These are phyloP conservation scores for Aureobasidium sp. DNA, from an alignment of 2,329 filamentous ascomycete genomes.

Conservation along the genomic window DNA sequence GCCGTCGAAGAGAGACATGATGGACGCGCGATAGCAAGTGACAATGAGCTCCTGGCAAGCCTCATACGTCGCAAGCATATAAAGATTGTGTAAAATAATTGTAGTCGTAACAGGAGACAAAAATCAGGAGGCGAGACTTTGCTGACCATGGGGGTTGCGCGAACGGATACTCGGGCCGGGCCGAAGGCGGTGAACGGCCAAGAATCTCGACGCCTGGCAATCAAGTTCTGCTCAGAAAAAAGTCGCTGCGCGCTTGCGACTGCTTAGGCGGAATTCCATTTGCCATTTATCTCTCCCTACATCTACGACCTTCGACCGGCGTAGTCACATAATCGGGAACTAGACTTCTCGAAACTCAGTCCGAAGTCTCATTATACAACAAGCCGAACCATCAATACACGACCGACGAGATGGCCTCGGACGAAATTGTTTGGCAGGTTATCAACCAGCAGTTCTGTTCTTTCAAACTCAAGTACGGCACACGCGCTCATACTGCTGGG, in stretches of 20 bases:
- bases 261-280: neutral
- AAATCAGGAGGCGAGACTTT: neutral
- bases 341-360: neutral
- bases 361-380: neutral
- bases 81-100: neutral
- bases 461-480: conserved; percentile 70
- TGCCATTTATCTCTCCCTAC: neutral
- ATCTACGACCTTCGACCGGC: neutral
- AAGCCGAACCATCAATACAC: neutral
- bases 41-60: conserved; percentile 5
- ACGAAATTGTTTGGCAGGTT: conserved; percentile 96
- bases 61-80: conserved; percentile 5
- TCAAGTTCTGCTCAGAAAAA: conserved; percentile 11
- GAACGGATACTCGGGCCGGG: neutral
- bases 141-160: conserved; percentile 1
- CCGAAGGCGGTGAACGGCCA: conserved; percentile 8
- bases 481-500: neutral
- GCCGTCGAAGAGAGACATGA: neutral
- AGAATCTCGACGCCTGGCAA: neutral
- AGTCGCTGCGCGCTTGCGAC: neutral
- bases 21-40: neutral
- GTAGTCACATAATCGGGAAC: neutral
- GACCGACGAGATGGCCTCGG: conserved; percentile 59
- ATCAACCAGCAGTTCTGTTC: conserved; percentile 94
- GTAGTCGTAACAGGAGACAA: neutral